phyloP scores from a whole-genome alignment of 139 green algal genomes.

The Trebouxia sp. region DNA sequence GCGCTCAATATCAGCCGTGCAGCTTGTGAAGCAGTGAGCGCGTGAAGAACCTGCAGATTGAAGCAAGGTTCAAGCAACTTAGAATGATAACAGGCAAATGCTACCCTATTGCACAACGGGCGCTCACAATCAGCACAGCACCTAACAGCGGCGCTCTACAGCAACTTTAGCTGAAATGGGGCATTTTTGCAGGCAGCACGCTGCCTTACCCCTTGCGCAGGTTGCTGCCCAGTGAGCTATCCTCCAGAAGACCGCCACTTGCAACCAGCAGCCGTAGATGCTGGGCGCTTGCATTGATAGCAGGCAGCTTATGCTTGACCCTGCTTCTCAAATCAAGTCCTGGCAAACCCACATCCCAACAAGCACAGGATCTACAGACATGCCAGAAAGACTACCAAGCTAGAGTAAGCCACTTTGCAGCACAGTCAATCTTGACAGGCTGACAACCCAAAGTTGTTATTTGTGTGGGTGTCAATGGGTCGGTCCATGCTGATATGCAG shows the following conservation, averaged over 20 bases:
- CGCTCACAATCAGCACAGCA: too few relatives aligned
- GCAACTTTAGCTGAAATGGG: background rate
- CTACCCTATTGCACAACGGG: too few relatives aligned
- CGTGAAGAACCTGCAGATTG: too few relatives aligned
- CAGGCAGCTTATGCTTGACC: background rate
- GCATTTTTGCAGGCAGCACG: background rate
- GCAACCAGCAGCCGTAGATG: background rate
- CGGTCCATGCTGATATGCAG: background rate
- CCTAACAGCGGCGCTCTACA: too few relatives aligned
- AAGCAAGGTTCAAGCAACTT: too few relatives aligned
- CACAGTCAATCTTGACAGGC: too few relatives aligned
- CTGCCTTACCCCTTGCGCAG: background rate
- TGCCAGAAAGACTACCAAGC: background rate
- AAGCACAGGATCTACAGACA: background rate
- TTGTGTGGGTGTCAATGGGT: too few relatives aligned
- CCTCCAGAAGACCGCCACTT: background rate
- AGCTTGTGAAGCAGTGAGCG: too few relatives aligned
- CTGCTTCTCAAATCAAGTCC: background rate
- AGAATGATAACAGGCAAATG: too few relatives aligned
- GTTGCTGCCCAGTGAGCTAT: background rate
- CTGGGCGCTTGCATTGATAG: background rate
- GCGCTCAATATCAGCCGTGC: too few relatives aligned
- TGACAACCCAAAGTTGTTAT: too few relatives aligned
- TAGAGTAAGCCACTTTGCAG: too few relatives aligned
- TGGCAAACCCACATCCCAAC: background rate